These are phyloP conservation scores for Hymenoscyphus infarciens DNA, from an alignment of 2,329 filamentous ascomycete genomes.

Conservation along the genomic window DNA sequence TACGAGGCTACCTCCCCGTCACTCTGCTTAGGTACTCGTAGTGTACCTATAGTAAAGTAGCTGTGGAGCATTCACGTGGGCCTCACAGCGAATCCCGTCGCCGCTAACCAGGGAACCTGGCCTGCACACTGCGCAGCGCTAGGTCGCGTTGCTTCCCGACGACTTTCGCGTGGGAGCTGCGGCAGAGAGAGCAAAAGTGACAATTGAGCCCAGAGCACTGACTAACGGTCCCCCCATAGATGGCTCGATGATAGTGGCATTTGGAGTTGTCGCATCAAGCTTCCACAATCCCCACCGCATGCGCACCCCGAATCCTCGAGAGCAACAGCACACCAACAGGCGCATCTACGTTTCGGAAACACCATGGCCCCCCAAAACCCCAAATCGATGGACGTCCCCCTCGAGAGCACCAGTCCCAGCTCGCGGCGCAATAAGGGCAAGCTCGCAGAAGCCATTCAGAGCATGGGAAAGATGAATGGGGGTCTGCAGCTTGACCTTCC, in stretches of 20 bases:
- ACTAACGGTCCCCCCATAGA: conserved; percentile 25
- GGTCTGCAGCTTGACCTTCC: conserved; percentile 34
- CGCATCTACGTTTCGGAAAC: conserved; percentile 2
- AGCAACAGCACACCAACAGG: conserved; percentile 4
- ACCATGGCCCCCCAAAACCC: conserved; percentile 22
- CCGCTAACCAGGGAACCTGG: conserved; percentile 2
- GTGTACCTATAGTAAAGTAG: no score
- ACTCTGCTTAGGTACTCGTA: conserved; percentile 1
- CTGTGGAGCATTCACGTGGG: conserved; percentile 12
- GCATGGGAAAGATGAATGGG: conserved; percentile 31
- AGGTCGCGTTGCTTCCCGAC: conserved; percentile 9
- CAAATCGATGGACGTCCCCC: conserved; percentile 24
- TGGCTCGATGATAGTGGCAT: conserved; percentile 34
- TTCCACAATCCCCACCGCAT: conserved; percentile 24
- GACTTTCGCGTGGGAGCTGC: conserved; percentile 1
- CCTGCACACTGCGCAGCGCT: not conserved
- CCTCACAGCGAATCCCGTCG: not conserved
- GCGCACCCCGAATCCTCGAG: conserved; percentile 4
- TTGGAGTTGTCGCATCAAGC: conserved; percentile 35
- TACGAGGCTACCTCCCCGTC: no score
- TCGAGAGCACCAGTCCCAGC: conserved; percentile 30
- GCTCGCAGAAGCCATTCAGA: conserved; percentile 34
- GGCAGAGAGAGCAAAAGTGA: not conserved
- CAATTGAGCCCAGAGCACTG: conserved; percentile 3
- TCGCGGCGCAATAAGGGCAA: conserved; percentile 32